phyloP scores from a whole-genome alignment of 2,329 filamentous ascomycete genomes.

The Diaporthe ampelina region DNA sequence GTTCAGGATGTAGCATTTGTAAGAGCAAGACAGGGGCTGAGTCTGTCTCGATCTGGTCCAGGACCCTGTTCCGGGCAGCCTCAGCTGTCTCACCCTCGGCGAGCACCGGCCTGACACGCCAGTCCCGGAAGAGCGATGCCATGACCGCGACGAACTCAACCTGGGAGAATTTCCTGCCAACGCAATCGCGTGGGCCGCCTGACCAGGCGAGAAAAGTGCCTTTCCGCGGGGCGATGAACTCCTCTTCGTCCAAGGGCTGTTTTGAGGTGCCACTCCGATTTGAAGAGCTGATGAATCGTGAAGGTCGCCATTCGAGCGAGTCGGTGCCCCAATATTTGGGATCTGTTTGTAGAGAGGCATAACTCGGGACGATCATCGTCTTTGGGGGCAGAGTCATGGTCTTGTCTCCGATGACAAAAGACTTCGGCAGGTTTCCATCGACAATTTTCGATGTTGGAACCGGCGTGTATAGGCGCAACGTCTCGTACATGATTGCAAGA shows the following conservation, averaged over 20 bases:
- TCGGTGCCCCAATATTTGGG: conserved; percentile 30
- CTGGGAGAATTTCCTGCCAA: not conserved
- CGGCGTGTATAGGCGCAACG: conserved; percentile 34
- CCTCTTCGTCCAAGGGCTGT: not conserved
- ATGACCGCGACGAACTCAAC: not conserved
- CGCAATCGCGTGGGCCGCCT: not conserved
- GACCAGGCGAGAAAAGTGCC: not conserved
- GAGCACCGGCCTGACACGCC: not conserved
- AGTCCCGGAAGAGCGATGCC: not conserved
- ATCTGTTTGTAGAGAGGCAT: conserved; percentile 9
- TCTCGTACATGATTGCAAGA: conserved; percentile 44
- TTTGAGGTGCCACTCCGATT: not conserved
- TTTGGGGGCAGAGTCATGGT: not conserved
- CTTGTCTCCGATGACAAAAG: conserved; percentile 25
- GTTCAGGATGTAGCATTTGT: not conserved
- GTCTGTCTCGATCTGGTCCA: not conserved
- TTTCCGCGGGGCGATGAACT: conserved; percentile 19
- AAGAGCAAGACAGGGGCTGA: not conserved
- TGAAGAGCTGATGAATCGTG: conserved; percentile 4
- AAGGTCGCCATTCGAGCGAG: conserved; percentile 18
- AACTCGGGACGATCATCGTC: conserved; percentile 24
- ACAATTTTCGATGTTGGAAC: conserved; percentile 27
- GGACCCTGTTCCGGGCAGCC: not conserved
- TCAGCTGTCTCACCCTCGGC: not conserved
- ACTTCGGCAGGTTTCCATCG: not conserved